Percentiles rank a stretch among this genome's conserved stretches.
Evolutionary conservation across 1,284 basidiomycete species (phyloP).

Genomic region (Kwoniella shivajii): DNA sequence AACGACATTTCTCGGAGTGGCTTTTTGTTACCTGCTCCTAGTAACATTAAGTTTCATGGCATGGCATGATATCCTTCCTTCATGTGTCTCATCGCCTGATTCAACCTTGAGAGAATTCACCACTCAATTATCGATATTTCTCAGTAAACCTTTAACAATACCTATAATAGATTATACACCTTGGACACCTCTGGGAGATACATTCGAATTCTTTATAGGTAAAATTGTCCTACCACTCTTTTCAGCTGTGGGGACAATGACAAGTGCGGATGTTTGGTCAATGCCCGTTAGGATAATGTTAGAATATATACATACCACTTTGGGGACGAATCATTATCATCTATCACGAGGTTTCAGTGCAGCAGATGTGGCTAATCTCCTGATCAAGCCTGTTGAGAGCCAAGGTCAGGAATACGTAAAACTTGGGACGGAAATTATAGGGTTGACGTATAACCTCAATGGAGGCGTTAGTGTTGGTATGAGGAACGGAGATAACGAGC

Average conservation of each 20-base stretch:
- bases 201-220: slow-evolving; percentile 62
- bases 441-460: slow-evolving; percentile 16
- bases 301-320: slow-evolving; percentile 45
- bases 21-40: slow-evolving; percentile 62
- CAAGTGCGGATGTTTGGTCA: slow-evolving; percentile 33
- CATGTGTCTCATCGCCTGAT: slow-evolving; percentile 4
- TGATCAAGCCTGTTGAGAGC: slow-evolving; percentile 22
- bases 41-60: slow-evolving; percentile 60
- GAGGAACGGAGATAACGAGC: slow-evolving; percentile 20
- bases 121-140: slow-evolving; percentile 16
- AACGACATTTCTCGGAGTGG: slow-evolving; percentile 55
- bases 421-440: slow-evolving; percentile 26
- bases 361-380: slow-evolving; percentile 32
- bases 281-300: slow-evolving; percentile 35
- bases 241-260: slow-evolving; percentile 69
- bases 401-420: slow-evolving; percentile 31
- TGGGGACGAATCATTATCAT: slow-evolving; percentile 47
- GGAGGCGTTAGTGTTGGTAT: slow-evolving; percentile 11
- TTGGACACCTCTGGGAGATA: slow-evolving; percentile 28
- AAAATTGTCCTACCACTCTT: slow-evolving; percentile 66
- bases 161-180: slow-evolving; percentile 8
- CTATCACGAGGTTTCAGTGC: slow-evolving; percentile 27
- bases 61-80: slow-evolving; percentile 46
- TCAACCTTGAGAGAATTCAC: slow-evolving; percentile 42
- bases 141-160: slow-evolving; percentile 18